Evolutionary conservation across 306 rosid species (phyloP), one percentile per base, ranked within the genome.

Genomic region (Abrus pulchellus): DNA sequence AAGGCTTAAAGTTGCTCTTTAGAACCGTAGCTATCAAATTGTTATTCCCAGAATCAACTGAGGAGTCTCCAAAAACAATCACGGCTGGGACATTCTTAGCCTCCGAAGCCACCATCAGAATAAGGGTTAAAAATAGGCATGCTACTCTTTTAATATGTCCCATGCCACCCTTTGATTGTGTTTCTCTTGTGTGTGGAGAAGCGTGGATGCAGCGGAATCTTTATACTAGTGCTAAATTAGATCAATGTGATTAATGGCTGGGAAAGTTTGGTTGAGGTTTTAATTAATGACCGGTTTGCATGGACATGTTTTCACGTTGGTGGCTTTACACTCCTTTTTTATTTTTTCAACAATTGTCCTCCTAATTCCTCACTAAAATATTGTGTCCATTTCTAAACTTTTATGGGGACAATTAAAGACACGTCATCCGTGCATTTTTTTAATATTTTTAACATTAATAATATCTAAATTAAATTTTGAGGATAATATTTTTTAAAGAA

Each of bases 1-100:
- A 94, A 1, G 98, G 98, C 79, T 13, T 50, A 49, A 94, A 94
- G 33, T 94, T 94, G 83, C 98, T 94, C 83, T 92, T 84, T 1
- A 92, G 84, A 45, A 94, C 57, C 4, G 98, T 94, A 2, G 88
- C 89, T 36, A 92, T 87, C 2, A 7, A 60, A 83, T 94, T 92
- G 89, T 94, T 94, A 84, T 94, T 94, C 5, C 98, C 98, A 1
- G 98, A 91, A 77, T 94, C 98, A 0, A 92, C 98, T 0, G 98
- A 68, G 7, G 98, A 94, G 86, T 94, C 98, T 1, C 98, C 98
- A 28, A 94, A 94, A 2, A 86, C 89, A 13, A 86, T 86, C 3
- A 86, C 52, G 0, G 89, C 89, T 6, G 89, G 87, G 3, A 86
- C 43, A 5, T 38, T 45, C 4, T 6, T 28, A 4, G 79, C 43